Percentiles rank a stretch among this genome's conserved stretches.
These are phyloP conservation scores for Neurospora discreta DNA, from an alignment of 495 filamentous ascomycete genomes.

Conservation along the genomic window DNA sequence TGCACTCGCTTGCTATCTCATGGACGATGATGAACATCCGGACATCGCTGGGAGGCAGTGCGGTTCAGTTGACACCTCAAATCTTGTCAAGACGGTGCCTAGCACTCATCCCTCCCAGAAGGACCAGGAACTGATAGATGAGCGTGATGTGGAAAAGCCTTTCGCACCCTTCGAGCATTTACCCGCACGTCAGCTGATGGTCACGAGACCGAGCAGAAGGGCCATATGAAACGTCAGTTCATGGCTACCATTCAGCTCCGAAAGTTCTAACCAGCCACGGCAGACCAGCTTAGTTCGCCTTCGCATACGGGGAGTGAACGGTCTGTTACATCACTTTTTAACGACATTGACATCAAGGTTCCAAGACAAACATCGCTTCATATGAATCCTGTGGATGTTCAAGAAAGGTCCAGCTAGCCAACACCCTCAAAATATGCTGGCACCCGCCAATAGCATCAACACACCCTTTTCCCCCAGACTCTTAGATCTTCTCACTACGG, in stretches of 20 bases:
- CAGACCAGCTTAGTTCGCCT: not conserved
- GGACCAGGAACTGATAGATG: not conserved
- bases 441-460: not conserved
- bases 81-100: not conserved
- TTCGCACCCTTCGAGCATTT: constrained; percentile 5
- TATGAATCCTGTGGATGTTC: not conserved
- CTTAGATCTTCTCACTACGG: not conserved
- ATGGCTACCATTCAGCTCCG: not conserved
- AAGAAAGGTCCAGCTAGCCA: not conserved
- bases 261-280: not conserved
- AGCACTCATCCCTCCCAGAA: not conserved
- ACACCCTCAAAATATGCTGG: not conserved
- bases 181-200: constrained; percentile 12
- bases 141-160: not conserved
- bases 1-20: not conserved
- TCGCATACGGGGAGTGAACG: not conserved
- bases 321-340: not conserved
- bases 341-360: not conserved
- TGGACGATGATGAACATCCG: not conserved
- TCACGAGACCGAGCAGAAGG: constrained; percentile 10
- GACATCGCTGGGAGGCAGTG: not conserved
- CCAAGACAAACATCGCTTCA: not conserved
- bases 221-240: constrained; percentile 1
- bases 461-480: not conserved
- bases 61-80: not conserved